These are phyloP conservation scores for Fusarium circinatum DNA, from an alignment of 2,329 filamentous ascomycete genomes.

Conservation along the genomic window DNA sequence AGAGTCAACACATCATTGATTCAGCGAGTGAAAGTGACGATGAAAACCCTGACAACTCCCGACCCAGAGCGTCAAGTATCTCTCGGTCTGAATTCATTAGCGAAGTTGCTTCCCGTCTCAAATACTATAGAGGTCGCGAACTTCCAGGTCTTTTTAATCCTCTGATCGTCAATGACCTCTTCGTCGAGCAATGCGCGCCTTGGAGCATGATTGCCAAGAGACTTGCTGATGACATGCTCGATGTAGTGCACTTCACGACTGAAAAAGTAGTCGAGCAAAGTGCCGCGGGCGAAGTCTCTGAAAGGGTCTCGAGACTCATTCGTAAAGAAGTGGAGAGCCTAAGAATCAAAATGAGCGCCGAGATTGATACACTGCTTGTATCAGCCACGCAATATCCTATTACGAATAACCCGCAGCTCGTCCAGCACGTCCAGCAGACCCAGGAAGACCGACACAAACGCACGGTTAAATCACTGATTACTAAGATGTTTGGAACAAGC, in stretches of 20 bases:
- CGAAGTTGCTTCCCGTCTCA: conserved; percentile 37
- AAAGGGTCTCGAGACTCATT: background rate
- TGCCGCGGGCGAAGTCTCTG: background rate
- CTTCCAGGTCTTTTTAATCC: conserved; percentile 71
- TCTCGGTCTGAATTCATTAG: conserved; percentile 29
- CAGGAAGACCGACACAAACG: conserved; percentile 1
- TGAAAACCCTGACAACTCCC: rapidly evolving
- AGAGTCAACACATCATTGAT: background rate
- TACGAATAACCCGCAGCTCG: background rate
- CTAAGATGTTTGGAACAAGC: background rate
- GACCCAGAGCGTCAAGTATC: background rate
- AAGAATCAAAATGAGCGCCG: background rate
- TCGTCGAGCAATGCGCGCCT: conserved; percentile 65
- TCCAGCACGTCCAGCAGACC: background rate
- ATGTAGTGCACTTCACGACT: conserved; percentile 6
- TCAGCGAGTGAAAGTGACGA: background rate
- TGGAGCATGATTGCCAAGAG: conserved; percentile 60
- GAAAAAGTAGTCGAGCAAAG: background rate
- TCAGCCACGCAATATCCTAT: background rate
- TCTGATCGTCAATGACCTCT: conserved; percentile 67
- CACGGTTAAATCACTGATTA: background rate
- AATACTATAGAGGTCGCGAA: conserved; percentile 55
- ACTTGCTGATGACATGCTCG: conserved; percentile 28
- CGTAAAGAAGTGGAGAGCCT: background rate
- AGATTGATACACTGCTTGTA: background rate